Base-by-base conservation (phyloP, 2,329 filamentous ascomycete genomes). In the Aspergillus brunneoviolaceus region DNA sequence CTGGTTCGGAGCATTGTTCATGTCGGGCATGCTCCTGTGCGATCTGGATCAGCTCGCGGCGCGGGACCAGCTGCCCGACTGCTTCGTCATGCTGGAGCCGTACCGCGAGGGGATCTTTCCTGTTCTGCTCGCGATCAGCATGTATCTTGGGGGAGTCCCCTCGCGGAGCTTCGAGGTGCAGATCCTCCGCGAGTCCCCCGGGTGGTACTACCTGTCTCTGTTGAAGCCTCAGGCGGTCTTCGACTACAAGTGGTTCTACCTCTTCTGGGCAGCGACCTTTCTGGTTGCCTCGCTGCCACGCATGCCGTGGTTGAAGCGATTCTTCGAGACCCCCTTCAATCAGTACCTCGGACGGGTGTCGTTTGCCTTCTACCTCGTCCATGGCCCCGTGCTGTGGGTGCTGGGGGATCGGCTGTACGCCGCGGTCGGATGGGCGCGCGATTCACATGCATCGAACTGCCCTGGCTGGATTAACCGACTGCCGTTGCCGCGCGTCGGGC, bases 231-330 rank as follows among this genome's bases (percentile, higher is more conserved):
- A 89, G 68, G 87, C 87, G 1, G 84, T 87, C 11, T 88, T 80
- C 65, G 85, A 89, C 69, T 82, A 81, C 69, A 89, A 89, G 72
- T 89, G 86, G 86, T 89, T 89, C 73, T 89, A 82, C 69, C 79
- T 89, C 2, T 87, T 87, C 69, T 85, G 81, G 77, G 86, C 85
- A 0, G 80, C 87, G 1, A 76, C 79, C 25, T 79, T 87, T 55
- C 70, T 87, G 0, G 81, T 90, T 0, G 76, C 82, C 1, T 79
- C 82, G 0, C 76, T 85, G 2, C 83, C 84, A 6, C 83, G 83
- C n/a, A 80, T 89, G n/a, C 66, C 74, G 4, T 84, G 81, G 81
- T 76, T 88, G 16, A 84, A 82, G 71, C 63, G 73, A 2, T 85
- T 87, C 68, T 88, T 89, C 66, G 86, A 87, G 70, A 77, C 76